Conservation (phyloP, 768 basidiomycete species). For the Leccinum incarnatum region DNA sequence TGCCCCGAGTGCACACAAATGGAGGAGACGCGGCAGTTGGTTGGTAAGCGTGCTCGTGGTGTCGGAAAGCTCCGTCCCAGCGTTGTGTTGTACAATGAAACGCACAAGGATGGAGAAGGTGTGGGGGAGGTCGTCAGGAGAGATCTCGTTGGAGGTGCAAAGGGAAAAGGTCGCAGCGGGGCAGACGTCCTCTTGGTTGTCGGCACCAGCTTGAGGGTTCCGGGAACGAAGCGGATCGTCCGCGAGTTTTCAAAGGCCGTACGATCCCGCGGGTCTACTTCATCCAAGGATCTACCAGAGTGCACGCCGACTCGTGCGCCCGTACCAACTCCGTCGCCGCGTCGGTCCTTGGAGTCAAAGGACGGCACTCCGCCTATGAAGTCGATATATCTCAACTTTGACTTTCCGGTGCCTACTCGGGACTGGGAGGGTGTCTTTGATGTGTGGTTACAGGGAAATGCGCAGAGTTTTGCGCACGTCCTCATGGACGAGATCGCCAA, state of each 20-base stretch:
- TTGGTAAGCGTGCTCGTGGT: slow-evolving; percentile 77
- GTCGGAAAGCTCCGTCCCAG: slow-evolving; percentile 81
- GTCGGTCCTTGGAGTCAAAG: slow-evolving; percentile 29
- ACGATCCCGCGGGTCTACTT: slow-evolving; percentile 43
- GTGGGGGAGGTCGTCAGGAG: slow-evolving; percentile 82
- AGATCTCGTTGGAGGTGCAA: slow-evolving; percentile 71
- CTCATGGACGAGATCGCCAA: slow-evolving; percentile 57
- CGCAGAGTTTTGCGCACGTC: slow-evolving; percentile 70
- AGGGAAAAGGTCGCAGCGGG: slow-evolving; percentile 64
- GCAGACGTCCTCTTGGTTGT: slow-evolving; percentile 87
- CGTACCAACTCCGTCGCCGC: slow-evolving; percentile 49
- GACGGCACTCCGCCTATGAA: slow-evolving; percentile 58
- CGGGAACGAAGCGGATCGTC: slow-evolving; percentile 89
- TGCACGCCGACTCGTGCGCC: slow-evolving; percentile 29
- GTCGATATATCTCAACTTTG: slow-evolving; percentile 80
- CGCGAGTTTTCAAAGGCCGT: slow-evolving; percentile 84
- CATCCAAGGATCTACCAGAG: slow-evolving; percentile 33
- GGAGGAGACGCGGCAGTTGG: slow-evolving; percentile 64
- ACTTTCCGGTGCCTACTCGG: slow-evolving; percentile 79
- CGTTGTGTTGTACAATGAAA: slow-evolving; percentile 89
- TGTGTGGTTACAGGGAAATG: slow-evolving; percentile 85
- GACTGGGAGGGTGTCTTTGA: slow-evolving; percentile 94
- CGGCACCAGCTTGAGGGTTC: slow-evolving; percentile 85
- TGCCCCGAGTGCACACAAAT: slow-evolving; percentile 78
- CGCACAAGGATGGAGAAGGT: slow-evolving; percentile 81